phyloP scores from a whole-genome alignment of 176 grass and related monocot species.

The Carex pumila region DNA sequence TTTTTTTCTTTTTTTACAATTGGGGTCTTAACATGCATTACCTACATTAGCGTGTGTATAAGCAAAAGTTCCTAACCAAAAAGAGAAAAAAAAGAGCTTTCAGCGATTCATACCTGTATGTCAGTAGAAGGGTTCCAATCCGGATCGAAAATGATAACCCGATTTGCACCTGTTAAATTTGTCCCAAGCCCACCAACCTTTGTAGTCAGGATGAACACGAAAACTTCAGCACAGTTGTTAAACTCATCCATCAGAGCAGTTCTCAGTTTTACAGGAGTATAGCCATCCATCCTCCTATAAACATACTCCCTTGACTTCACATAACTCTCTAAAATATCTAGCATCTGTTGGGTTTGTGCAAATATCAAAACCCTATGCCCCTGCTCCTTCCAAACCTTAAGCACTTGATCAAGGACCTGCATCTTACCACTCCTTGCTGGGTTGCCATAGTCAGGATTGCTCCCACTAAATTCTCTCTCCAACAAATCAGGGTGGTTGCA shows the following conservation, averaged over 20 bases:
- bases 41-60: conserved; percentile 11
- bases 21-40: not conserved
- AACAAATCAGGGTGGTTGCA: conserved; percentile 95
- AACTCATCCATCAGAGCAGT: conserved; percentile 96
- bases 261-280: conserved; percentile 83
- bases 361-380: conserved; percentile 83
- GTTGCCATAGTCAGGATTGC: conserved; percentile 89
- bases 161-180: conserved; percentile 78
- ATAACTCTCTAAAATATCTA: conserved; percentile 85
- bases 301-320: conserved; percentile 41
- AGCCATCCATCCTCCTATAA: conserved; percentile 88
- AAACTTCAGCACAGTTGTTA: conserved; percentile 72
- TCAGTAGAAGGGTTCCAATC: conserved; percentile 99
- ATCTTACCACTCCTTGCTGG: conserved; percentile 77
- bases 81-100: not conserved
- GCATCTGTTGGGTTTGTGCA: conserved; percentile 89
- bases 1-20: conserved; percentile 3
- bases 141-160: conserved; percentile 84
- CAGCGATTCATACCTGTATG: conserved; percentile 51
- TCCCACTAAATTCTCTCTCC: conserved; percentile 69
- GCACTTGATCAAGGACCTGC: conserved; percentile 81
- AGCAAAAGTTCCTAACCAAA: not conserved
- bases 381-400: conserved; percentile 89
- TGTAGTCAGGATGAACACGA: conserved; percentile 88
- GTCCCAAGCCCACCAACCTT: conserved; percentile 93